Percentiles rank a stretch among this genome's conserved stretches.
phyloP scores from a whole-genome alignment of 2,329 filamentous ascomycete species.

The Aspergillus ibericus region DNA sequence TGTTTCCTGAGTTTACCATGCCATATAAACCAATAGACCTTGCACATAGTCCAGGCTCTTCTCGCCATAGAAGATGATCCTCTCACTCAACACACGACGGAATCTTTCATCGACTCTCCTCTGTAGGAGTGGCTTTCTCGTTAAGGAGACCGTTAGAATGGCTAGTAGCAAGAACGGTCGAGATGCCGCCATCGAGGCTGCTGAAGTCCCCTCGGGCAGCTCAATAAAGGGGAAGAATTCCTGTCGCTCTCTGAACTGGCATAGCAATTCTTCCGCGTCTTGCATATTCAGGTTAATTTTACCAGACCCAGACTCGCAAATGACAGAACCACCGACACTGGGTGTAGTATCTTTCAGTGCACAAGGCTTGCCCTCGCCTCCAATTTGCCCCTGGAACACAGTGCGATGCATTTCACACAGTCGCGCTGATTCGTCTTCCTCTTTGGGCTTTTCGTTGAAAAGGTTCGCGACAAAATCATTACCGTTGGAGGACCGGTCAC shows the following conservation, averaged over 20 bases:
- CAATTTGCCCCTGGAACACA: background rate
- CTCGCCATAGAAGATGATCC: background rate
- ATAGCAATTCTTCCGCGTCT: background rate
- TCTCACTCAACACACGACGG: constrained; percentile 1
- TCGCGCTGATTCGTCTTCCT: background rate
- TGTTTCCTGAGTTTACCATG: background rate
- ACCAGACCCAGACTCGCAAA: background rate
- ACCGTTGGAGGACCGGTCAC: too few species aligned
- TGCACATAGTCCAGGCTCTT: constrained; percentile 6
- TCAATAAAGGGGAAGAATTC: background rate
- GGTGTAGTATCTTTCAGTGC: background rate
- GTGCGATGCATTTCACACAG: background rate
- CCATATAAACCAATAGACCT: constrained; percentile 4
- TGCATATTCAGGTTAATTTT: background rate
- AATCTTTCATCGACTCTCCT: background rate
- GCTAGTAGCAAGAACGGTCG: background rate
- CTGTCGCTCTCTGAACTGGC: background rate
- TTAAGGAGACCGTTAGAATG: background rate
- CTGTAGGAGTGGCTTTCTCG: background rate
- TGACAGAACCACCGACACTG: background rate
- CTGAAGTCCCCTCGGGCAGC: background rate
- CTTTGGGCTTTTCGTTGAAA: background rate
- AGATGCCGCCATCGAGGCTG: background rate
- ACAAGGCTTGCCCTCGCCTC: background rate
- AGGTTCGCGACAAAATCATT: background rate